Evolutionary conservation across 768 basidiomycete species (phyloP).

Genomic region (Cystobasidium tubakii): DNA sequence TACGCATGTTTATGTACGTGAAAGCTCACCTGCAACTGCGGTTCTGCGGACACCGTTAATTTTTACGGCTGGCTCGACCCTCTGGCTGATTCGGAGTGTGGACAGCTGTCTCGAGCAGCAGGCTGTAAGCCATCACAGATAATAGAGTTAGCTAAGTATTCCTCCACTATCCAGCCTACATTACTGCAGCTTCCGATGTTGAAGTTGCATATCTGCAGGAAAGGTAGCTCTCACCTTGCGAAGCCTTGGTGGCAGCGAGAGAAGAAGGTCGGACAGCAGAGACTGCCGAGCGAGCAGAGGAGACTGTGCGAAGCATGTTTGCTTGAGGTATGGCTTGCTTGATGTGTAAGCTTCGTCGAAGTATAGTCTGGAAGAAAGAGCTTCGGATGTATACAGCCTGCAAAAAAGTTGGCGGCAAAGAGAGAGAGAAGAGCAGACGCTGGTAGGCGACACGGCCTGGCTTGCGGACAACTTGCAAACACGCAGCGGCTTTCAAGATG

Average conservation of each 20-base stretch:
- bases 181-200: neutral
- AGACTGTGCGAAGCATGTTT: constrained; percentile 26
- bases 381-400: neutral
- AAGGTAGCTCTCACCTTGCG: neutral
- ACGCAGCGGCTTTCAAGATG: constrained; percentile 14
- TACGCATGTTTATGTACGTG: neutral
- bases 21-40: constrained; percentile 12
- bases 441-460: neutral
- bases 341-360: neutral
- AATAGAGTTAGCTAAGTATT: neutral
- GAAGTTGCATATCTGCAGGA: neutral
- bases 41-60: constrained; percentile 30
- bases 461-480: constrained; percentile 2
- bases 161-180: neutral
- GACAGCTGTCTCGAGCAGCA: constrained; percentile 14
- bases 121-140: neutral
- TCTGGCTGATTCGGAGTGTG: constrained; percentile 8
- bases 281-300: constrained; percentile 14
- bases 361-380: no score
- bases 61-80: constrained; percentile 8
- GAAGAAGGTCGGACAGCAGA: constrained; percentile 5
- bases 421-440: neutral
- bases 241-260: neutral
- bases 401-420: neutral
- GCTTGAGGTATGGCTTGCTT: neutral